Evolutionary conservation across 202 grass and related monocot species (phyloP).

Genomic region (Digitaria exilis): DNA sequence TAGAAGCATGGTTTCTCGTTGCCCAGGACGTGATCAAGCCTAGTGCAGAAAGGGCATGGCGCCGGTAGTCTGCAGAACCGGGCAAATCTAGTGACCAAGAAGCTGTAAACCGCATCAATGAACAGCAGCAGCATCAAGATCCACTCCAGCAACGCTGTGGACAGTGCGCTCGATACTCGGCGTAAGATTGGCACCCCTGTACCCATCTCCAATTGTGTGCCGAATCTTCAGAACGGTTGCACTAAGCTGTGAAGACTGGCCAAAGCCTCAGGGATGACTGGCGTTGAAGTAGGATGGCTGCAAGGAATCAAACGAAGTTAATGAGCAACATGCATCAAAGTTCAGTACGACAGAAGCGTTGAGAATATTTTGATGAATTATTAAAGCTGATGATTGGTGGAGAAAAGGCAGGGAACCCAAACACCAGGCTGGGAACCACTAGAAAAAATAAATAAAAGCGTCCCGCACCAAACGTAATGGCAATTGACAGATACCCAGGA

Average conservation of each 20-base stretch:
- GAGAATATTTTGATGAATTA: conserved; percentile 33
- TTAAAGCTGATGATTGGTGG: conserved; percentile 38
- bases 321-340: conserved; percentile 20
- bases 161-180: conserved; percentile 53
- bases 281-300: neutral
- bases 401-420: conserved; percentile 16
- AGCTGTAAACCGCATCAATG: conserved; percentile 75
- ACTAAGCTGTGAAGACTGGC: conserved; percentile 18
- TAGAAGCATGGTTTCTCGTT: conserved; percentile 74
- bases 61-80: conserved; percentile 66
- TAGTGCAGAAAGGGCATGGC: conserved; percentile 88
- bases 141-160: conserved; percentile 83
- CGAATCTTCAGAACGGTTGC: neutral
- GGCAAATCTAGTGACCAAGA: conserved; percentile 83
- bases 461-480: neutral
- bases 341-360: neutral
- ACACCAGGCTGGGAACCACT: conserved; percentile 42
- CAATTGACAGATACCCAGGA: conserved; percentile 14
- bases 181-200: conserved; percentile 46
- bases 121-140: conserved; percentile 86
- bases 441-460: conserved; percentile 28
- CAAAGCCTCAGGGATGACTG: conserved; percentile 35
- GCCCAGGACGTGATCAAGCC: conserved; percentile 83
- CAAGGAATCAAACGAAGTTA: conserved; percentile 26
- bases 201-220: conserved; percentile 34